Evolutionary conservation across 768 basidiomycete species (phyloP).

Genomic region (Peribolospora baueri): DNA sequence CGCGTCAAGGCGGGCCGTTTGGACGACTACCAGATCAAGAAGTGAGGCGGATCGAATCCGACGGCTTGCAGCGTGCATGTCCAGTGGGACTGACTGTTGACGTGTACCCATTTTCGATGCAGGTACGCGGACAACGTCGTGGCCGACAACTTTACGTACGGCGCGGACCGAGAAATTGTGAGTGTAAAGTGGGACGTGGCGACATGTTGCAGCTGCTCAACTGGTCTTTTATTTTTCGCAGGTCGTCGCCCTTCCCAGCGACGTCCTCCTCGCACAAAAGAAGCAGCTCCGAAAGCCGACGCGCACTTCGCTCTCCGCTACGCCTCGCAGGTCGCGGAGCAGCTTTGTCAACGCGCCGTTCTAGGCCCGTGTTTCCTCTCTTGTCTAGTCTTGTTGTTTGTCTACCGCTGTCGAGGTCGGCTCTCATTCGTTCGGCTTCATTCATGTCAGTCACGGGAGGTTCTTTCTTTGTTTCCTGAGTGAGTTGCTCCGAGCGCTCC

Average conservation of each 20-base stretch:
- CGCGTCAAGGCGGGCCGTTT: conserved; percentile 79
- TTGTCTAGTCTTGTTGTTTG: too few species aligned
- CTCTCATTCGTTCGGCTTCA: too few species aligned
- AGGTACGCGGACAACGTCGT: conserved; percentile 79
- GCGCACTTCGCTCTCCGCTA: conserved; percentile 22
- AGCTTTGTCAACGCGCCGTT: not conserved
- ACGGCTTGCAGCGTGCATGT: not conserved
- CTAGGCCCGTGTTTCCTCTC: too few species aligned
- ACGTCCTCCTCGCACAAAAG: conserved; percentile 86
- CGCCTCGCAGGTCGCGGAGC: conserved; percentile 2
- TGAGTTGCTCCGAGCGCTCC: too few species aligned
- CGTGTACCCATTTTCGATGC: not conserved
- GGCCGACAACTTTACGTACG: conserved; percentile 93
- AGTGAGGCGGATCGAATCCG: conserved; percentile 18
- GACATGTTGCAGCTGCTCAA: not conserved
- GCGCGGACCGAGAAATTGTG: conserved; percentile 88
- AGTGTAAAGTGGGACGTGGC: conserved; percentile 17
- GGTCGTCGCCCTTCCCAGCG: conserved; percentile 86
- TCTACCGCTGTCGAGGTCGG: too few species aligned
- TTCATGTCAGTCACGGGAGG: too few species aligned
- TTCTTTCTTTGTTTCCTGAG: too few species aligned
- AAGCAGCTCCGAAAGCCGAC: conserved; percentile 65
- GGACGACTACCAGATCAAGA: conserved; percentile 88
- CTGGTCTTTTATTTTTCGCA: conserved; percentile 16
- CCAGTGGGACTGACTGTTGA: not conserved